Percentiles rank a stretch among this genome's conserved stretches.
Conservation (phyloP, 495 filamentous ascomycete species). For the Sporormia fimetaria region DNA sequence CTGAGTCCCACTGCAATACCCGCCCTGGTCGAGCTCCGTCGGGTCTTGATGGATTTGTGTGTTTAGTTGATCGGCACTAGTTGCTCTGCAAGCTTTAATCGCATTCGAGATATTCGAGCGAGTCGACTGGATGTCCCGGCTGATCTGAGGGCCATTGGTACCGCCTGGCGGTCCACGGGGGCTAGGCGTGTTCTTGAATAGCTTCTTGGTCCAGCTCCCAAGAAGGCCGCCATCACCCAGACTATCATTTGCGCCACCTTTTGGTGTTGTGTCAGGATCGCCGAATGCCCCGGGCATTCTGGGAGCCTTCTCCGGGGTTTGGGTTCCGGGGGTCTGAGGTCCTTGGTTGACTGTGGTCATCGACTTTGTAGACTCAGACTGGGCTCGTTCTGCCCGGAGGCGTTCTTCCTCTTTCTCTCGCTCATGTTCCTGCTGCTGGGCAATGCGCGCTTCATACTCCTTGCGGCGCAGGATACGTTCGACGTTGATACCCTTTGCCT, state of each 20-base stretch:
- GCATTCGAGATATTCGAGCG: slow-evolving; percentile 58
- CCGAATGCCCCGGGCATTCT: slow-evolving; percentile 28
- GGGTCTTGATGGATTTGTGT: slow-evolving; percentile 18
- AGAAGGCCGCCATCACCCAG: slow-evolving; percentile 25
- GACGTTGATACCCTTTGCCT: slow-evolving; percentile 83
- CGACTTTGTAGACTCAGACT: no score
- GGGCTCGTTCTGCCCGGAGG: slow-evolving; percentile 49
- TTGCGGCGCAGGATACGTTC: slow-evolving; percentile 78
- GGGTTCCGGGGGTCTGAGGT: slow-evolving; percentile 32
- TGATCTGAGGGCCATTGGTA: slow-evolving; percentile 39
- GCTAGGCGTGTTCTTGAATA: slow-evolving; percentile 21
- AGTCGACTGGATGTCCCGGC: slow-evolving; percentile 30
- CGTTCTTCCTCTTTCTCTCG: slow-evolving; percentile 67
- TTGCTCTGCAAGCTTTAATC: slow-evolving; percentile 65
- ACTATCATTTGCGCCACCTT: slow-evolving; percentile 1
- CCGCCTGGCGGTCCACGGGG: no score
- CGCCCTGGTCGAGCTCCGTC: slow-evolving; percentile 62
- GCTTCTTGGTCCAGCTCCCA: slow-evolving; percentile 19
- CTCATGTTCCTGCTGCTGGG: slow-evolving; percentile 53
- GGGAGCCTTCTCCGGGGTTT: slow-evolving; percentile 30
- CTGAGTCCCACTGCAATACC: slow-evolving; percentile 77
- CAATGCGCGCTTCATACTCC: slow-evolving; percentile 72
- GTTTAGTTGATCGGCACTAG: slow-evolving; percentile 69
- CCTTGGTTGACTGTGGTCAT: no score
- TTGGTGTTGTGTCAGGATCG: slow-evolving; percentile 5